Evolutionary conservation across 306 rosid genomes (phyloP), one percentile per base, ranked within the genome.

Genomic region (Cucumis cinereus): DNA sequence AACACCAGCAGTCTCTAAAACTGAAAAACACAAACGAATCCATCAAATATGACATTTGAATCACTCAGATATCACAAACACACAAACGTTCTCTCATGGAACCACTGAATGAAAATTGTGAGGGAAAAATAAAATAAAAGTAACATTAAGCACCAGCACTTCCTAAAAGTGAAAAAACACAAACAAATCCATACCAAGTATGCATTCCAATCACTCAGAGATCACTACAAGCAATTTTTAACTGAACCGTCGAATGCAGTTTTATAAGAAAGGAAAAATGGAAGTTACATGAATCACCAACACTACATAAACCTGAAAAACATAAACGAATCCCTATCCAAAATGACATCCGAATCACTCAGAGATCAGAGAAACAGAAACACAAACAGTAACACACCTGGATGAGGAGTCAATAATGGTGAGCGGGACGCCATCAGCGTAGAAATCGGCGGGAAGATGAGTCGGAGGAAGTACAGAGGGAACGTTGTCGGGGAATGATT

Each of bases 381-480:
- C 3, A 55, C 6, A 10, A 15, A 10, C 2, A 36, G 30, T 19
- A 43, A 30, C 41, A 79, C 40, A 92, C 98, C 93, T 88, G 68
- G 92, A 90, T 35, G 97, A 83, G 56, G 98, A 91, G 76, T 91
- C 98, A 59, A 93, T 73, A 77, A 93, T 12, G 79, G 89, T 88
- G 68, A 93, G 74, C 14, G 97, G 97, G 61, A 93, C 84, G 13
- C 59, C 77, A 57, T 90, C 92, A 54, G 89, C 87, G 81, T 74
- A 93, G 82, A 83, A 81, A 85, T 93, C 96, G 14, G 84, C 86
- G 57, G 98, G 91, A 63, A 93, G 90, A 53, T 62, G 76, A 73
- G 96, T 87, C 8, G 88, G 93, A 5, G 97, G 89, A 78, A 91
- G 88, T 17, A 93, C 87, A n/a, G 87, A 71, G 16, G 87, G 88